Percentiles rank a stretch among this genome's conserved stretches.
These are phyloP conservation scores for Trichoderma afroharzianum DNA, from an alignment of 2,329 filamentous ascomycete species.

Conservation along the genomic window DNA sequence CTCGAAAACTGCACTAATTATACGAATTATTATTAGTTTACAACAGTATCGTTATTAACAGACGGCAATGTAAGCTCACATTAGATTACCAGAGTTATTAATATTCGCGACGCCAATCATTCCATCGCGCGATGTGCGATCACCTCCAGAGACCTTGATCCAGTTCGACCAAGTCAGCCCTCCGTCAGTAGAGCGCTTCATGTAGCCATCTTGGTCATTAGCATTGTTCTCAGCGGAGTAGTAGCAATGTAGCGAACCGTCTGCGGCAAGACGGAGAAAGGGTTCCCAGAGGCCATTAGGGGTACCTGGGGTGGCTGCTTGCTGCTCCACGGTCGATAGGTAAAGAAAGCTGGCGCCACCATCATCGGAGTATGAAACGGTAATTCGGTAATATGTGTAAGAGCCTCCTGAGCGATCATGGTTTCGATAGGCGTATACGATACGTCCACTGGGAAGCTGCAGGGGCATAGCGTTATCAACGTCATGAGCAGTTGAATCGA, in stretches of 20 bases:
- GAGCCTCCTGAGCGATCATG: constrained; percentile 27
- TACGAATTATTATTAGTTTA: background rate
- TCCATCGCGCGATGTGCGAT: constrained; percentile 37
- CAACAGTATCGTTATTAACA: background rate
- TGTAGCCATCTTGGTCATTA: constrained; percentile 32
- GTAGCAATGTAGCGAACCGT: constrained; percentile 41
- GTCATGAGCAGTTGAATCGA: background rate
- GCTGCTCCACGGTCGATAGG: constrained; percentile 28
- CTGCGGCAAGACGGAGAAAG: constrained; percentile 37
- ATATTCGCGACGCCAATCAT: constrained; percentile 42
- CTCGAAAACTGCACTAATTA: background rate
- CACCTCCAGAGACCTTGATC: constrained; percentile 34
- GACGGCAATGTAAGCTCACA: background rate
- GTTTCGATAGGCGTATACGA: constrained; percentile 37
- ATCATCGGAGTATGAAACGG: constrained; percentile 40
- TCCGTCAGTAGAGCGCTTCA: constrained; percentile 33
- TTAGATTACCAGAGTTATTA: constrained; percentile 11
- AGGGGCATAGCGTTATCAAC: constrained; percentile 33
- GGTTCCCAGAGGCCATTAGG: constrained; percentile 44
- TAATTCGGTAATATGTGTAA: constrained; percentile 39
- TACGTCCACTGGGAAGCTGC: constrained; percentile 33
- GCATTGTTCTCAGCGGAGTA: constrained; percentile 40
- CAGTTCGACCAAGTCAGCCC: constrained; percentile 36
- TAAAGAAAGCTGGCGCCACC: constrained; percentile 37
- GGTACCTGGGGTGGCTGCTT: background rate